Percentiles rank a stretch among this genome's conserved stretches.
phyloP scores from a whole-genome alignment of 2,329 filamentous ascomycete species.

The Xylaria sp. region DNA sequence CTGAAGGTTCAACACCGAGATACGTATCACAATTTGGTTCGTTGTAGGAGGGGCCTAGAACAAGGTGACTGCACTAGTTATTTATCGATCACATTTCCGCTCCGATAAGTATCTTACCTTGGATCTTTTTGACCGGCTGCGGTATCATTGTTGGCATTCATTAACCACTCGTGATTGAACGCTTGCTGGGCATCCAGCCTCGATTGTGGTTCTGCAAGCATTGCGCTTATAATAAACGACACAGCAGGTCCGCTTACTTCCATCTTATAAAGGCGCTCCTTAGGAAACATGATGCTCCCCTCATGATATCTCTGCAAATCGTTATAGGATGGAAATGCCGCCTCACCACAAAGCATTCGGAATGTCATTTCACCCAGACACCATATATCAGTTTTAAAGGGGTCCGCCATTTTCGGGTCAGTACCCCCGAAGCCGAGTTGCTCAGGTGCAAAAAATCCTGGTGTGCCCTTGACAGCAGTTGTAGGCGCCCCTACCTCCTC shows the following conservation, averaged over 20 bases:
- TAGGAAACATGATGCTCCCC: not conserved
- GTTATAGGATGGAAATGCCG: slow-evolving; percentile 6
- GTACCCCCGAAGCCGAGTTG: slow-evolving; percentile 1
- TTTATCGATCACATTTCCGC: not conserved
- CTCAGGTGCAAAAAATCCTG: slow-evolving; percentile 10
- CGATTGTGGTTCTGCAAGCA: not conserved
- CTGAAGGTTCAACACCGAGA: not conserved
- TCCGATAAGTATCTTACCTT: not conserved
- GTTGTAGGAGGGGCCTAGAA: not conserved
- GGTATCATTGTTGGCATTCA: not conserved
- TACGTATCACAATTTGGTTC: not conserved
- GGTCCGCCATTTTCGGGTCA: slow-evolving; percentile 10
- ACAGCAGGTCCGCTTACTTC: not conserved
- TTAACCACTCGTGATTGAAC: slow-evolving; percentile 4
- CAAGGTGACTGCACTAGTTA: slow-evolving; percentile 1
- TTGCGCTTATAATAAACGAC: slow-evolving; percentile 5
- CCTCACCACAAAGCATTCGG: slow-evolving; percentile 9
- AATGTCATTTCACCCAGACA: slow-evolving; percentile 12
- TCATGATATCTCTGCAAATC: not conserved
- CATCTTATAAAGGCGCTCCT: not conserved
- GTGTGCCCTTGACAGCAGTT: slow-evolving; percentile 6
- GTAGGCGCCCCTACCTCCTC: slow-evolving; percentile 2
- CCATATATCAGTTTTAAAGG: slow-evolving; percentile 12
- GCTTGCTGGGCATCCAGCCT: slow-evolving; percentile 3
- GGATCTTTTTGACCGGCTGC: not conserved